These are phyloP conservation scores for Leccinum fibrillosum DNA, from an alignment of 768 basidiomycete genomes.

Conservation along the genomic window DNA sequence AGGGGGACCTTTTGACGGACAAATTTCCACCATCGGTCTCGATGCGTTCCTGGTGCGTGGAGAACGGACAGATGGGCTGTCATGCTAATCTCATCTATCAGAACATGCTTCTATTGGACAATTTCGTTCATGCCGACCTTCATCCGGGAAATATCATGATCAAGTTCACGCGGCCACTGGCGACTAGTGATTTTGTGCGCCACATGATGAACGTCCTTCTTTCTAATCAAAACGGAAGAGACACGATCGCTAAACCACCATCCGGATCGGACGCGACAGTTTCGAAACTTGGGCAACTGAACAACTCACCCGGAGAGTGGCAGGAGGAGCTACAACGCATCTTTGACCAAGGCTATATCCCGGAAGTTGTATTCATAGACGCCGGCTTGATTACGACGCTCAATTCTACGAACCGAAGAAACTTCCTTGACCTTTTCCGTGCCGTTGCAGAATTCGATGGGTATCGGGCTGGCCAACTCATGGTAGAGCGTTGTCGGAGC, in stretches of 20 bases:
- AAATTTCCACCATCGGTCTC: constrained; percentile 87
- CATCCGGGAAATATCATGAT: constrained; percentile 97
- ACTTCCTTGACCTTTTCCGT: constrained; percentile 96
- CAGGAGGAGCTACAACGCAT: constrained; percentile 60
- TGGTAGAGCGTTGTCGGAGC: constrained; percentile 91
- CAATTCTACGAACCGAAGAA: constrained; percentile 74
- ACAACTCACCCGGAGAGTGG: constrained; percentile 65
- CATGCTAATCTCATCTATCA: constrained; percentile 29
- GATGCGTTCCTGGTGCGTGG: constrained; percentile 87
- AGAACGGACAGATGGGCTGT: not conserved
- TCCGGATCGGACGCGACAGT: constrained; percentile 62
- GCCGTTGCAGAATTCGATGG: constrained; percentile 97
- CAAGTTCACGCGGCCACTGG: constrained; percentile 88
- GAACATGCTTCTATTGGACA: constrained; percentile 98
- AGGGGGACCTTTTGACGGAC: constrained; percentile 86
- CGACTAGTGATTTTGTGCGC: constrained; percentile 59
- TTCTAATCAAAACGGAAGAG: constrained; percentile 31
- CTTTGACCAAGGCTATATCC: constrained; percentile 72
- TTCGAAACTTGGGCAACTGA: constrained; percentile 60
- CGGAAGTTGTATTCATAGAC: constrained; percentile 95
- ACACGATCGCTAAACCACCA: constrained; percentile 24
- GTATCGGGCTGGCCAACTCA: constrained; percentile 90
- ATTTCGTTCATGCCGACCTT: constrained; percentile 92
- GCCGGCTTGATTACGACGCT: constrained; percentile 92
- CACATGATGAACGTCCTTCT: constrained; percentile 58